Percentiles rank a stretch among this genome's conserved stretches.
Evolutionary conservation across 208 protist species (phyloP).

Genomic region (Blastocrithidia nonstop): DNA sequence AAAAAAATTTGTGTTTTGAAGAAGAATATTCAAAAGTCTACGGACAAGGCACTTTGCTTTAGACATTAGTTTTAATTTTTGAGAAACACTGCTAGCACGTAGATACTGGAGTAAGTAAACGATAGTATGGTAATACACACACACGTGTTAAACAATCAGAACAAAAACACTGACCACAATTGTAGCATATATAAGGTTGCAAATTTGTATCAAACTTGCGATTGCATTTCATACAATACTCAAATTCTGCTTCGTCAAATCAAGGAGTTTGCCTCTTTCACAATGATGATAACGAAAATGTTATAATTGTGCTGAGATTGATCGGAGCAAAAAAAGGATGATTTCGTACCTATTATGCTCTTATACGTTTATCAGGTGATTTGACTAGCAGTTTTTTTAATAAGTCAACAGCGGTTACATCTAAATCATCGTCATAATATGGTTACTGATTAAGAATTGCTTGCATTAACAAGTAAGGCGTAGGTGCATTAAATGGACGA

Average conservation of each 20-base stretch:
- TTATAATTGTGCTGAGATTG: conserved; percentile 30
- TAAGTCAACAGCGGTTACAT: conserved; percentile 56
- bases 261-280: conserved; percentile 71
- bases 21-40: too few relatives aligned
- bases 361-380: conserved; percentile 35
- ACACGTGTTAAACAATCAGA: conserved; percentile 27
- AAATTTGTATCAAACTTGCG: too few relatives aligned
- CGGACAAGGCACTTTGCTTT: too few relatives aligned
- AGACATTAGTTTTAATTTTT: too few relatives aligned
- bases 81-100: conserved; percentile 30
- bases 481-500: conserved; percentile 76
- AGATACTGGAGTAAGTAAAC: conserved; percentile 13
- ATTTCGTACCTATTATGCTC: conserved; percentile 42
- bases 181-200: too few relatives aligned
- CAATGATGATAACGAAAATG: conserved; percentile 17
- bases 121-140: conserved; percentile 24
- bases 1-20: too few relatives aligned
- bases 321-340: conserved; percentile 70
- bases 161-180: conserved; percentile 84
- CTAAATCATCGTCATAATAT: conserved; percentile 40
- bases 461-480: conserved; percentile 80
- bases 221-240: conserved; percentile 49
- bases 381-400: conserved; percentile 67
- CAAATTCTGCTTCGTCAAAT: conserved; percentile 51
- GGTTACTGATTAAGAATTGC: conserved; percentile 76